Conservation (phyloP, 345 rosid genomes). For the Excoecaria agallocha region DNA sequence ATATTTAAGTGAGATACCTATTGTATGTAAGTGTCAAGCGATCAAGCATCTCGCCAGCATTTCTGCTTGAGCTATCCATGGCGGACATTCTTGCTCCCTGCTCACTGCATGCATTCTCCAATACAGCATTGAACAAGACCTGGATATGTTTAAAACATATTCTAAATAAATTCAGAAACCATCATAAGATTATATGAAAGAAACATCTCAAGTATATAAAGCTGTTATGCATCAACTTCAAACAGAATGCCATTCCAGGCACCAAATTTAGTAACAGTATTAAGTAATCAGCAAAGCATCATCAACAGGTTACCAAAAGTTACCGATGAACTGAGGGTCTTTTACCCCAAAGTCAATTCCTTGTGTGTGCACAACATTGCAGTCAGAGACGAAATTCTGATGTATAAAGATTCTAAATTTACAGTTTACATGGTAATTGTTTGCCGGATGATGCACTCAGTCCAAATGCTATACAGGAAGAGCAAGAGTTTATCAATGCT, state of each 20-base stretch:
- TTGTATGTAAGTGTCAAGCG: constrained; percentile 52
- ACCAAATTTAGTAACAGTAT: neutral
- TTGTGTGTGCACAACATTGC: neutral
- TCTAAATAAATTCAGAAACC: neutral
- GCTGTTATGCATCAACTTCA: neutral
- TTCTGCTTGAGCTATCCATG: constrained; percentile 98
- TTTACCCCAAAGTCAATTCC: neutral
- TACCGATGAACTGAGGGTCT: no score
- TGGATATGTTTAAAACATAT: constrained; percentile 23
- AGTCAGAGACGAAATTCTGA: neutral
- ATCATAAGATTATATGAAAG: neutral
- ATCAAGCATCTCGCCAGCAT: constrained; percentile 98
- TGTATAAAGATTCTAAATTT: constrained; percentile 3
- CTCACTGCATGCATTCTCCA: constrained; percentile 63
- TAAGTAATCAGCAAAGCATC: neutral
- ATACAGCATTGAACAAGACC: constrained; percentile 88
- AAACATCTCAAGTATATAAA: neutral
- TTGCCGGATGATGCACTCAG: neutral
- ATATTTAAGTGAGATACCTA: constrained; percentile 35
- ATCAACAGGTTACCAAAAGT: neutral
- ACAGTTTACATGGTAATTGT: neutral
- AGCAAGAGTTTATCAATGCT: constrained; percentile 27
- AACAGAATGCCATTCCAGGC: neutral
- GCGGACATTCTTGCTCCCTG: constrained; percentile 42
- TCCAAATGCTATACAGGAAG: neutral